Base-by-base conservation (phyloP, 163 green algal species). In the Scenedesmus sp. region DNA sequence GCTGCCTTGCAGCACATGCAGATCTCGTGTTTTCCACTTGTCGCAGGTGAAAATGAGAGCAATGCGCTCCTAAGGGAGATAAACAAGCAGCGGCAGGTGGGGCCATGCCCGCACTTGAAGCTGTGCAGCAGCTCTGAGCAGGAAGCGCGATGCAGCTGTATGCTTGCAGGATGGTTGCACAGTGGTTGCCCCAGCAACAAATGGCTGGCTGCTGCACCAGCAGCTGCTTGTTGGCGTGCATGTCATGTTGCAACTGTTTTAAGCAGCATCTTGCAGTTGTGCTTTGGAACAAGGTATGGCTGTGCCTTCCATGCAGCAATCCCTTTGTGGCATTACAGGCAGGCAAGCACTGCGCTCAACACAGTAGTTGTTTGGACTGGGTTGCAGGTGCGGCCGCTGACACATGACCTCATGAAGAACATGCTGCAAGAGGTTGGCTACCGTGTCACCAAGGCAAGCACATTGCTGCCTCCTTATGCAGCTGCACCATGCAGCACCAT, bases 61-160 rank as follows among this genome's bases (percentile, higher is more conserved):
- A 93, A 92, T 65, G 91, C 94, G 1, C 90, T 96, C 26, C 72
- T 94, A 20, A 93, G 93, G 79, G 94, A 96, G 90, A 95, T 96
- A 10, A 93, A 91, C 80, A 96, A 95, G 83, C 72, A 86, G 68
- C 43, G 49, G 30, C 86, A 93, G 70, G 85, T 90, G 85, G 2
- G 83, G 2, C 30, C 26, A n/a, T 37, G 30, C 65, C 30, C 33
- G 73, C 9, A 43, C 70, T n/a, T 44, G 35, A n/a, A n/a, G n/a
- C n/a, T 81, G 35, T 46, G 15, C 37, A 42, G 37, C 40, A 49
- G 15, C 4, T 81, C 72, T 18, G 10, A 49, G 0, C 20, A n/a
- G 16, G 2, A 49, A n/a, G 1, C 16, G 35, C 35, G n/a, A 2
- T 46, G 13, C 72, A 81, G 33, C 72, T 49, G 18, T n/a, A 59